Base-by-base conservation (phyloP, 208 protist species). In the Leishmania arabica region DNA sequence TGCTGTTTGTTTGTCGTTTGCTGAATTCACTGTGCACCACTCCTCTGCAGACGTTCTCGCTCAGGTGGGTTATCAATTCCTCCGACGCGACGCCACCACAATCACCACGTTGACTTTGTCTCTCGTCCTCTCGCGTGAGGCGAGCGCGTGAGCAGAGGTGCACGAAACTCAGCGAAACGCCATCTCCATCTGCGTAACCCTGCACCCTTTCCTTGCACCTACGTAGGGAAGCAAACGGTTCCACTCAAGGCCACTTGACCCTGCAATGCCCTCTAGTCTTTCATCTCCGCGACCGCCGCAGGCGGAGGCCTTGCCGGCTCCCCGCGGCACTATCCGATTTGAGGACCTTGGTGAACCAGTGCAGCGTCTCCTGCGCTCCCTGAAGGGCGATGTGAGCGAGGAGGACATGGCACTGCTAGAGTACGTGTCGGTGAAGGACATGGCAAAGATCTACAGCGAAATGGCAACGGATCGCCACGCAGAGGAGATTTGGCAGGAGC, bases 301-400 rank as follows among this genome's bases (percentile, higher is more conserved):
- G 42, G 47, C 54, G 31, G 56, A 45, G n/a, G 42, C 45, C 17
- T 40, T 47, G 27, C 15, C 60, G 0, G 27, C 31, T 3, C 27
- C 77, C 15, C 82, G 78, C 27, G 78, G 87, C n/a, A 91, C 88
- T 8, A 97, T 96, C 75, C 90, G 92, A 54, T 94, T 95, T 76
- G 93, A 96, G 81, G 93, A 98, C 56, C 86, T 98, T 53, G 95
- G 92, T 11, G 92, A 95, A 86, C 93, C 95, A 27, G 92, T 98
- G 62, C 91, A 94, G 86, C 82, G 89, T 21, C 88, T 97, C 65
- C 81, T 98, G 68, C 90, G 81, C 53, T 88, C 87, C 40, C 78
- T 96, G 31, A 91, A 94, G 73, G 85, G 87, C 34, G 89, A 90
- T 34, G 81, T 93, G 51, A 89, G 85, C 40, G 89, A 93, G 34